Evolutionary conservation across 2,329 filamentous ascomycete species (phyloP), one percentile per base, ranked within the genome.

Genomic region (Catunica adiposa): DNA sequence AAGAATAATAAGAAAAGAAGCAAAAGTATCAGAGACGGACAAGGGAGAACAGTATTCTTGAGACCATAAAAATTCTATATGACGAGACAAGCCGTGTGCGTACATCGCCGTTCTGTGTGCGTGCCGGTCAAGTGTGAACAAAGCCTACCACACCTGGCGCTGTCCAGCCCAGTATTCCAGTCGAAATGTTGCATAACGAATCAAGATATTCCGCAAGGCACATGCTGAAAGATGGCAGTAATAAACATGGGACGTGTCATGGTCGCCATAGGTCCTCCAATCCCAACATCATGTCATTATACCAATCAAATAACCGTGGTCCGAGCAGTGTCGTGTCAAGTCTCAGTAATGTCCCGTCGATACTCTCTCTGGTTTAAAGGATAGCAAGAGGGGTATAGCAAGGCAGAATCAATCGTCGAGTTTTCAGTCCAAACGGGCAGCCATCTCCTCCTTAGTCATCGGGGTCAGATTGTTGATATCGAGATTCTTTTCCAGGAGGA

Each of bases 391-490:
- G 44, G 44, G 44, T 48, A 48, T 58, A 38, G 44, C 40, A 48
- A 54, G 17, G 31, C 53, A 46, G 44, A 54, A 54, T 48, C 42
- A 38, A 29, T 50, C 31, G 42, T 50, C 55, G 46, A 17, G 9
- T 55, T 53, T 53, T 89, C 84, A 98, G 73, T 98, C 92, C 70
- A 98, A 77, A 70, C 89, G 88, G 58, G 92, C 92, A 74, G 95
- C 87, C 92, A 98, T 97, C 69, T 96, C 88, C 65, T 92, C 84
- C 75, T 89, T 94, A 65, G 84, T 75, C 73, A 98, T 76, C 48
- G 90, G 90, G 63, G 82, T 88, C 70, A 98, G 86, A 69, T 89
- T 89, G 70, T 96, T 88, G 65, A 96, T 88, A 68, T 97, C 89
- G 62, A 98, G 78, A 55, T 87, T 89, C 64, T 82, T 82, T 51